Conservation (phyloP, 768 basidiomycete species). For the Trametes meyenii region DNA sequence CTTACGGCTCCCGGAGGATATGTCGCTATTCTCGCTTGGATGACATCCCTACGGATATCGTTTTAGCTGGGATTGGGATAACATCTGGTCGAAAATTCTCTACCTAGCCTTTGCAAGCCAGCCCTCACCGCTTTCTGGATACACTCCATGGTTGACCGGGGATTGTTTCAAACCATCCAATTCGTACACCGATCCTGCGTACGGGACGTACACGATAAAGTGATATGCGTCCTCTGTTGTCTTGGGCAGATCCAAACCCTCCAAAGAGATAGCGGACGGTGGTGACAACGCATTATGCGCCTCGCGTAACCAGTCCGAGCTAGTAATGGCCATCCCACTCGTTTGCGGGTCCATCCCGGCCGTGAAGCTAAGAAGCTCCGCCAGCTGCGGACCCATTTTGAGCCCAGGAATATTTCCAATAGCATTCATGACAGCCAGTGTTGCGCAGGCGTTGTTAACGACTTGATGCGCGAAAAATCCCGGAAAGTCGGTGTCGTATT, state of each 20-base stretch:
- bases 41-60: constrained; percentile 60
- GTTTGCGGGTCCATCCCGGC: constrained; percentile 86
- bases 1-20: constrained; percentile 88
- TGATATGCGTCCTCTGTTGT: constrained; percentile 87
- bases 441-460: constrained; percentile 96
- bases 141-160: constrained; percentile 82
- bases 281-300: constrained; percentile 95
- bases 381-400: constrained; percentile 64
- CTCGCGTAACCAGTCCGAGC: constrained; percentile 76
- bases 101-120: constrained; percentile 86
- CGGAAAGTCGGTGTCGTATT: constrained; percentile 73
- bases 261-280: constrained; percentile 84
- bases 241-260: constrained; percentile 75
- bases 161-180: constrained; percentile 85
- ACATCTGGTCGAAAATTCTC: neutral
- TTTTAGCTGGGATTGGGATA: neutral
- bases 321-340: constrained; percentile 79
- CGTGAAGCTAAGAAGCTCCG: constrained; percentile 76
- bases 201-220: constrained; percentile 91
- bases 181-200: constrained; percentile 85
- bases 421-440: constrained; percentile 91
- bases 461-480: constrained; percentile 94
- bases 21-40: constrained; percentile 86
- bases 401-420: constrained; percentile 78
- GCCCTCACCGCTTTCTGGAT: constrained; percentile 68